Evolutionary conservation across 768 basidiomycete genomes (phyloP), one percentile per base, ranked within the genome.

Genomic region (Tulasnella sp.): DNA sequence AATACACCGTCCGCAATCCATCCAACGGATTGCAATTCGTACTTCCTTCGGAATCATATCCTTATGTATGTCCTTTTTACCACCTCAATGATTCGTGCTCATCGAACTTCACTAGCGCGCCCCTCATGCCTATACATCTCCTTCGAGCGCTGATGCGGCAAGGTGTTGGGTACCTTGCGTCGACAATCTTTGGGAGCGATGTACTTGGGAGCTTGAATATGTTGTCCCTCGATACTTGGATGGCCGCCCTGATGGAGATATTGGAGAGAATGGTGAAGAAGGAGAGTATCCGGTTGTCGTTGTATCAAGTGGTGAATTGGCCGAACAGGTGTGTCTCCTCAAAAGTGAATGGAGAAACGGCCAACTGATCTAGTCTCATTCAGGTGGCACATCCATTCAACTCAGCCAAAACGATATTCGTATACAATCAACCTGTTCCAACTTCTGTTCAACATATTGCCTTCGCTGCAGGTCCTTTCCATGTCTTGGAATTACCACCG

Each of bases 121-220:
- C 54, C 93, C 93, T 42, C 95, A 98, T 67, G 82, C 83, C 39
- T 98, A 83, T 61, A 89, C 91, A 3, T 83, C 81, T 3, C 81
- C 90, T 1, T 83, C 86, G 0, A 82, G 81, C 6, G 81, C 90
- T 5, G 88, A 92, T 61, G 75, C 88, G 15, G 91, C 93, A n/a
- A 73, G 95, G 60, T 91, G 88, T 59, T 99, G 95, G 95, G 81
- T 96, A n/a, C 95, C 95, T 12, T 99, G 95, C 60, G 66, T 96
- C 16, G 95, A 99, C 64, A 86, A 78, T 59, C 66, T 90, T 19
- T 93, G 90, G 87, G 92, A 95, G 65, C 82, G 88, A 59, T 95
- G 87, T 59, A 92, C 93, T 5, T 99, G 95, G 95, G 95, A 99
- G 61, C 83, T 98, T 52, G 89, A 96, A 65, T 88, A 95, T 64